Base-by-base conservation (phyloP, 2,329 filamentous ascomycete species). In the Pseudogymnoascus sp. region DNA sequence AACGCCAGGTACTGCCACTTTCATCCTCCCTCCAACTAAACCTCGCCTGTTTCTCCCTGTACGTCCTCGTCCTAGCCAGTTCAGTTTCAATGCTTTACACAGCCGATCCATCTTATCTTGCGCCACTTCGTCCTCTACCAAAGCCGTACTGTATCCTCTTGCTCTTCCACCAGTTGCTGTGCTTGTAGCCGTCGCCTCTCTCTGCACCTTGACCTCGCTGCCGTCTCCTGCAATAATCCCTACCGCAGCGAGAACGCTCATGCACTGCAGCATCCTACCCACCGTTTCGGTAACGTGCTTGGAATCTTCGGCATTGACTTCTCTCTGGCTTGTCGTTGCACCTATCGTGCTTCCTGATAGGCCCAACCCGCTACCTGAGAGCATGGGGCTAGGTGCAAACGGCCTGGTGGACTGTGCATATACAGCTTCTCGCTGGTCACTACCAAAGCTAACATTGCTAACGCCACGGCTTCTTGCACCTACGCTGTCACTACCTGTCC, bases 221-320 rank as follows among this genome's bases (percentile, higher is more conserved):
- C 61, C 30, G 7, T 66, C 66, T 43, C 68, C 67, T n/a, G 62
- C 64, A 6, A 67, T 64, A 30, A 68, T 64, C 6, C 78, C 87
- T 11, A 96, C 83, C 64, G 86, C 87, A 2, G 90, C 89, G 20
- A 99, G 79, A 6, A 99, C 91, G 71, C 88, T 93, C 74, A 97
- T 88, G 73, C 94, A 99, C 76, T 99, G 94, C 65, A 99, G 78
- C 90, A 99, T 96, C 58, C 93, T 81, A 0, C 91, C 94, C 0
- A 97, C 92, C 67, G 93, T 96, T 67, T 97, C 92, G 0, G 94
- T 96, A 60, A 97, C 85, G 70, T 94, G 85, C 71, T 90, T 83
- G 69, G 75, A 61, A 69, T 88, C 83, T 71, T 87, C 83, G 12
- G 84, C 76, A 69, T 84, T 84, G 78, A 57, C 80, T 71, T 63